Conservation (phyloP, 2,329 filamentous ascomycete genomes). For the Aspergillus vadensis region DNA sequence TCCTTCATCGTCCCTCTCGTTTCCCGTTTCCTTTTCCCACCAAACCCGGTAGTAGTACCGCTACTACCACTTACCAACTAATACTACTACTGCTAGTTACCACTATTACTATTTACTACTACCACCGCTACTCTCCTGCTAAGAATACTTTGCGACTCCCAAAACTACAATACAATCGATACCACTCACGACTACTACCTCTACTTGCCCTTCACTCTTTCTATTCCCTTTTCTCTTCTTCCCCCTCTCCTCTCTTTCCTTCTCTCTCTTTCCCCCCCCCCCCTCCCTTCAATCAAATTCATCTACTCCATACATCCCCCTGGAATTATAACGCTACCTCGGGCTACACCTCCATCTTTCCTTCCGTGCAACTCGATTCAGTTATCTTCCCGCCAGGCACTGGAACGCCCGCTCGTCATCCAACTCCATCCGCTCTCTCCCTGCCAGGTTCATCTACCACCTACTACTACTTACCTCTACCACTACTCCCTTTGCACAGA, state of each 20-base stretch:
- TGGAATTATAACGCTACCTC: constrained; percentile 8
- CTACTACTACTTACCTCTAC: too few species aligned
- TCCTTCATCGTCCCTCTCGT: too few species aligned
- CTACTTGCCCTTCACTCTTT: background rate
- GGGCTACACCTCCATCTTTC: background rate
- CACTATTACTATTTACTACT: constrained; percentile 5
- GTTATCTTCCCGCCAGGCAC: background rate
- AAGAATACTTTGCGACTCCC: background rate
- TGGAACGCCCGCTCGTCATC: background rate
- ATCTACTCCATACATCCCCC: background rate
- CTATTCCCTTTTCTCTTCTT: too few species aligned
- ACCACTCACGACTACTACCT: constrained; percentile 5
- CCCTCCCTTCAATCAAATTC: too few species aligned
- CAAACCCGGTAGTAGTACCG: background rate
- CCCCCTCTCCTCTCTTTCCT: too few species aligned
- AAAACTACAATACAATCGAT: background rate
- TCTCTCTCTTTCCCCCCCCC: too few species aligned
- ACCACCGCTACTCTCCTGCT: constrained; percentile 5
- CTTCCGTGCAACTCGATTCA: constrained; percentile 10
- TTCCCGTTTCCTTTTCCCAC: constrained; percentile 11
- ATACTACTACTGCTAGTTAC: background rate
- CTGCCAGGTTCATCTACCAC: constrained; percentile 1
- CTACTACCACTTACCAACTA: constrained; percentile 5
- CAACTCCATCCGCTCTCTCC: background rate
- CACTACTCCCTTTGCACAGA: constrained; percentile 13